These are phyloP conservation scores for Austroboletus novae-zelandiae DNA, from an alignment of 1,284 basidiomycete species.

Conservation along the genomic window DNA sequence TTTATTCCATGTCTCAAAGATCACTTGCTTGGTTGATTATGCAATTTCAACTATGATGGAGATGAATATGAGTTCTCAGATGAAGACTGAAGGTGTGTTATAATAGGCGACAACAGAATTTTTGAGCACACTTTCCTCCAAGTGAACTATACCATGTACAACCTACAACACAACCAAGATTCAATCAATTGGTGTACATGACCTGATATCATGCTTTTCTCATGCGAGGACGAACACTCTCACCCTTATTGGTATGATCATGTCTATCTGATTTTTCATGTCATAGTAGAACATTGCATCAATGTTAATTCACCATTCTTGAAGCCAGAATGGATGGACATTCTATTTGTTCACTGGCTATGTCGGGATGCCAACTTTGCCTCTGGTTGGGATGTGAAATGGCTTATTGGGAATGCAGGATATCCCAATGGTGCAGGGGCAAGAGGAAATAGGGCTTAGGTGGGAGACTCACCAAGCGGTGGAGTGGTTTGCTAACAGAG, in stretches of 20 bases:
- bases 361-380: not conserved
- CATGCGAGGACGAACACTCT: constrained; percentile 4
- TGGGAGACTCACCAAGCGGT: no score
- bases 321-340: not conserved
- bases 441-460: no score
- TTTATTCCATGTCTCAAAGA: constrained; percentile 31
- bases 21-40: constrained; percentile 28
- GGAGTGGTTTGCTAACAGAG: no score
- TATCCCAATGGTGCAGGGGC: no score
- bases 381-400: not conserved
- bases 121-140: constrained; percentile 10
- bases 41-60: constrained; percentile 23
- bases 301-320: not conserved
- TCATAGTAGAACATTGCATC: constrained; percentile 13
- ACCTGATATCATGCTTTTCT: constrained; percentile 12
- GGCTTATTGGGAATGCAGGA: no score
- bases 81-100: constrained; percentile 19
- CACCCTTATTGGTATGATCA: constrained; percentile 37
- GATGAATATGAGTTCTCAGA: constrained; percentile 30
- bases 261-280: constrained; percentile 11
- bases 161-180: constrained; percentile 26
- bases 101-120: constrained; percentile 4
- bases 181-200: constrained; percentile 14
- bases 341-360: not conserved
- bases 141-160: constrained; percentile 31